Evolutionary conservation across 2,329 filamentous ascomycete genomes (phyloP).

Genomic region (Beauveria medogensis): DNA sequence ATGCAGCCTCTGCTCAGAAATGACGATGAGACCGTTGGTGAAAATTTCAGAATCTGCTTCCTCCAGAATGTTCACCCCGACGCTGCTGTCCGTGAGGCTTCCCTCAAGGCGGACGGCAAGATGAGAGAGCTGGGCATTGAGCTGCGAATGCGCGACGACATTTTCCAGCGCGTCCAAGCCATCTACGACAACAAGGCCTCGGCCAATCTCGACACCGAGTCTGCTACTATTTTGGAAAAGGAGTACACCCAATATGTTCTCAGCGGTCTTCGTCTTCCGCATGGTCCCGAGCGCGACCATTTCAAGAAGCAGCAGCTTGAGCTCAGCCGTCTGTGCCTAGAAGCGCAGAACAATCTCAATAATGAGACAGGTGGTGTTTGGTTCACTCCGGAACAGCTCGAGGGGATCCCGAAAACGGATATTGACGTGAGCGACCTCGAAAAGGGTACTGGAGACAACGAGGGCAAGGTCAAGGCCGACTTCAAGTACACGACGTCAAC

Average conservation of each 20-base stretch:
- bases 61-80: slow-evolving; percentile 72
- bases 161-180: slow-evolving; percentile 59
- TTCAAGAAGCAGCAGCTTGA: slow-evolving; percentile 85
- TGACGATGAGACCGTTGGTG: slow-evolving; percentile 56
- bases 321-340: slow-evolving; percentile 63
- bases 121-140: slow-evolving; percentile 74
- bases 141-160: slow-evolving; percentile 71
- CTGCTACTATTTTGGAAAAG: slow-evolving; percentile 64
- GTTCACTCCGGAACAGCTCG: slow-evolving; percentile 66
- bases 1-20: slow-evolving; percentile 62
- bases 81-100: slow-evolving; percentile 62
- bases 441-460: slow-evolving; percentile 64
- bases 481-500: slow-evolving; percentile 83
- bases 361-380: slow-evolving; percentile 76
- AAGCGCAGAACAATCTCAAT: slow-evolving; percentile 73
- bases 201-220: slow-evolving; percentile 57
- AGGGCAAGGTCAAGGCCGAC: slow-evolving; percentile 64
- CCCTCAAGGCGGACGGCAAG: slow-evolving; percentile 66
- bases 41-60: slow-evolving; percentile 63
- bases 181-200: slow-evolving; percentile 45
- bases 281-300: slow-evolving; percentile 61
- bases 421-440: slow-evolving; percentile 54
- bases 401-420: slow-evolving; percentile 67
- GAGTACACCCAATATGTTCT: slow-evolving; percentile 69
- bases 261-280: slow-evolving; percentile 65